A percentile compares a stretch with the other conserved stretches of the same genome.
Conservation (phyloP, 2,329 filamentous ascomycete genomes). For the Aureobasidium sp. region DNA sequence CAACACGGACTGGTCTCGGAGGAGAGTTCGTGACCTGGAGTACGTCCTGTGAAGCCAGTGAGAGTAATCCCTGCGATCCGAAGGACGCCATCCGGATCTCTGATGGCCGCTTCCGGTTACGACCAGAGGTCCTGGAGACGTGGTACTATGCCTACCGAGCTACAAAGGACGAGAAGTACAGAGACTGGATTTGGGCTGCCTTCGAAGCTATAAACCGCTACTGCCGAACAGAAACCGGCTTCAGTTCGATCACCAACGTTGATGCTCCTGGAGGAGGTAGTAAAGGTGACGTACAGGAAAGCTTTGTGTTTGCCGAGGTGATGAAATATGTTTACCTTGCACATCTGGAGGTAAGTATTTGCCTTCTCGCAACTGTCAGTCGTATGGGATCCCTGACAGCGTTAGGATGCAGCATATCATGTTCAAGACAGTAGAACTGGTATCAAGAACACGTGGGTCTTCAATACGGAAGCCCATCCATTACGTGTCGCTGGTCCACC, state of each 20-base stretch:
- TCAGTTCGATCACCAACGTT: constrained; percentile 20
- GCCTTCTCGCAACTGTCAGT: no score
- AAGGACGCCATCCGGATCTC: constrained; percentile 15
- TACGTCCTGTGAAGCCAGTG: constrained; percentile 13
- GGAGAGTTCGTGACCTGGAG: constrained; percentile 23
- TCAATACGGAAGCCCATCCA: constrained; percentile 26
- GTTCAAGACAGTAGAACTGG: constrained; percentile 17
- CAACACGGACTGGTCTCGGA: constrained; percentile 21
- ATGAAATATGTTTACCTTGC: constrained; percentile 22
- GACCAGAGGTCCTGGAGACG: constrained; percentile 25
- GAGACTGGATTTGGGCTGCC: constrained; percentile 21
- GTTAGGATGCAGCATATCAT: constrained; percentile 16
- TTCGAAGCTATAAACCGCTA: constrained; percentile 18
- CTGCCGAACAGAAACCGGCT: constrained; percentile 20
- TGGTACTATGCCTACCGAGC: constrained; percentile 27
- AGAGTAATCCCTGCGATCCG: constrained; percentile 11
- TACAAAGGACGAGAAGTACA: constrained; percentile 22
- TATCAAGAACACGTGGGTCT: constrained; percentile 21
- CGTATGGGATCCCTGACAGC: no score
- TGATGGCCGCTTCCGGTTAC: constrained; percentile 15
- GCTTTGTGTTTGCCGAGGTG: constrained; percentile 21
- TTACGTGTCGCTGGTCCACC: constrained; percentile 16
- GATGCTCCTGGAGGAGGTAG: constrained; percentile 16
- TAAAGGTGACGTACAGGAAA: constrained; percentile 17
- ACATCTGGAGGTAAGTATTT: constrained; percentile 18